Evolutionary conservation across 495 filamentous ascomycete genomes (phyloP).

Genomic region (Aspergillus egyptiacus): DNA sequence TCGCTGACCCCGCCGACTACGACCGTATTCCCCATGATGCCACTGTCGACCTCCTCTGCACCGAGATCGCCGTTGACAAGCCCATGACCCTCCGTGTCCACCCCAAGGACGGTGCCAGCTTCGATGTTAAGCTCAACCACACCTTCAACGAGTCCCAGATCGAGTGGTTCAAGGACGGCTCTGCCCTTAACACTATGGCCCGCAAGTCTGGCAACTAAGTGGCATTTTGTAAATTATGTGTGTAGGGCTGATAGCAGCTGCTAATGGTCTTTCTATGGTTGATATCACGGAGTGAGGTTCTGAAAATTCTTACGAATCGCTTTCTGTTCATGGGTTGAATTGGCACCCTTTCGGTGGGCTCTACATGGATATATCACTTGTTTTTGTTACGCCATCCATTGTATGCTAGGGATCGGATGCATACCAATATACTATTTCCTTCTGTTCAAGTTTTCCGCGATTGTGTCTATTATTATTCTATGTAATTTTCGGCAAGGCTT

Average conservation of each 20-base stretch:
- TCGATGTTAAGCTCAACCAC: slow-evolving; percentile 79
- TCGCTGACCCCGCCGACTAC: slow-evolving; percentile 91
- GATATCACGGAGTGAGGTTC: slow-evolving; percentile 35
- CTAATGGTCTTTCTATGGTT: slow-evolving; percentile 22
- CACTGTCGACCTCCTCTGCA: slow-evolving; percentile 85
- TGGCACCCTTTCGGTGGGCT: slow-evolving; percentile 36
- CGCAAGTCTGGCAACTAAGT: slow-evolving; percentile 53
- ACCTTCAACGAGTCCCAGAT: slow-evolving; percentile 98
- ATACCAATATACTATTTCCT: slow-evolving; percentile 33
- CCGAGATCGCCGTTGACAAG: slow-evolving; percentile 87
- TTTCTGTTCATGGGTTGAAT: slow-evolving; percentile 29
- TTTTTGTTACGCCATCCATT: slow-evolving; percentile 38
- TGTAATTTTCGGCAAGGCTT: no score
- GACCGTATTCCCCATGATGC: slow-evolving; percentile 93
- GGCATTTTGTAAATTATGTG: slow-evolving; percentile 31
- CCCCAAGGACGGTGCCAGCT: slow-evolving; percentile 72
- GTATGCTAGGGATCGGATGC: slow-evolving; percentile 41
- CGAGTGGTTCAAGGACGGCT: slow-evolving; percentile 97
- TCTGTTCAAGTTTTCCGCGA: slow-evolving; percentile 16
- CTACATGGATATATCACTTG: slow-evolving; percentile 44
- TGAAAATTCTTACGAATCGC: slow-evolving; percentile 40
- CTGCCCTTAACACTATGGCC: slow-evolving; percentile 96
- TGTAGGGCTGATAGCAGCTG: slow-evolving; percentile 12
- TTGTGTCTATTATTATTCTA: neutral
- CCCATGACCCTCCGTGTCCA: slow-evolving; percentile 88